phyloP scores from a whole-genome alignment of 139 green algal genomes.

The Parachlorella kessleri region DNA sequence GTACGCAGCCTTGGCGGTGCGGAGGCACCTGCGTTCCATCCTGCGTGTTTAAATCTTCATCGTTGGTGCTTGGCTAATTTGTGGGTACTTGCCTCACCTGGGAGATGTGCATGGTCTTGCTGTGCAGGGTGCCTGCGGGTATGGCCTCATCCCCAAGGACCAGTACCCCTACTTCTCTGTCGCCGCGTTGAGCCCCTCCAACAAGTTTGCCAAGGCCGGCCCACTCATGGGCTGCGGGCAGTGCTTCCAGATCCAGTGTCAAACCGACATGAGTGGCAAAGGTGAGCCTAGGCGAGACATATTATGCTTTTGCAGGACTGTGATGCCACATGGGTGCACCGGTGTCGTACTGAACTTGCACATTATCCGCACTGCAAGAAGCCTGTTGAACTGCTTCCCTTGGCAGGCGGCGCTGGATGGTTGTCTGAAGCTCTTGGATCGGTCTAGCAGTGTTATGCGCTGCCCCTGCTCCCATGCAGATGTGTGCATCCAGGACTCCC shows the following conservation, averaged over 20 bases:
- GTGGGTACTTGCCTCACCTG: neutral
- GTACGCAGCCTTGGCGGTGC: neutral
- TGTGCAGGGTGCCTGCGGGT: constrained; percentile 24
- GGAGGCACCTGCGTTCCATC: neutral
- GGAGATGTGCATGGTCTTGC: neutral
- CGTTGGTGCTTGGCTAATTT: no score
- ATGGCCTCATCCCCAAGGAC: constrained; percentile 27
- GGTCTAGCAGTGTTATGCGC: no score
- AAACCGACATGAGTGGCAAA: neutral
- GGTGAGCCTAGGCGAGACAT: no score
- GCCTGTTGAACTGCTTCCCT: no score
- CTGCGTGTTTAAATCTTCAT: neutral
- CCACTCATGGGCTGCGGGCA: constrained; percentile 18
- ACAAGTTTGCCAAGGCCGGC: constrained; percentile 15
- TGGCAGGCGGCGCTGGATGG: no score
- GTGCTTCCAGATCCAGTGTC: constrained; percentile 33
- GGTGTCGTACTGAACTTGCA: no score
- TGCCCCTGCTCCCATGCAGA: no score
- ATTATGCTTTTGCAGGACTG: no score
- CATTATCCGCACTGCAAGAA: no score
- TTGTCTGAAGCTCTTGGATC: no score
- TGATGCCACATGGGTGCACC: no score
- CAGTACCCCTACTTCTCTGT: constrained; percentile 21
- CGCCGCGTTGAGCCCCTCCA: constrained; percentile 12
- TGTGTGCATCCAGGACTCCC: constrained; percentile 25